Evolutionary conservation across 768 basidiomycete species (phyloP), one percentile per base, ranked within the genome.

Genomic region (Holtermanniella nyarrowii): DNA sequence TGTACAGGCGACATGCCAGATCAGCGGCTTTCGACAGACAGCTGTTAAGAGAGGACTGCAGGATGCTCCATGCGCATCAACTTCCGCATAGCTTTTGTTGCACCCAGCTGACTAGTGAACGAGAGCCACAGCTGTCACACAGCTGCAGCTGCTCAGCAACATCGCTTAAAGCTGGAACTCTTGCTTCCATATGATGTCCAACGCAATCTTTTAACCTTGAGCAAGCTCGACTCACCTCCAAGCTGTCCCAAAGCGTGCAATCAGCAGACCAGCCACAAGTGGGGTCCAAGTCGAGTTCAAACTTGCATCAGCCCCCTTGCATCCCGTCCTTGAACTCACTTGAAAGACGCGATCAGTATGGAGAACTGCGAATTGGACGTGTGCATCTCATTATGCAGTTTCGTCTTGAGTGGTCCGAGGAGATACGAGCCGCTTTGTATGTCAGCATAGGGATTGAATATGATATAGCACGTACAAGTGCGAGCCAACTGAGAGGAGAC

Each of bases 211-310:
- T n/a, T n/a, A n/a, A n/a, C n/a, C n/a, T n/a, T n/a, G n/a, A n/a
- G n/a, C n/a, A 18, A n/a, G 25, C 45, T 10, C 13, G 10, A 26
- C 25, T 20, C 18, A 46, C 45, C 45, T 25, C 14, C 25, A 16
- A 18, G 50, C 53, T 7, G 58, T 60, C 2, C 61, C 61, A 42
- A 62, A 54, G 10, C 58, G 49, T 39, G 58, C 44, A 26, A 58
- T 61, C 11, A 65, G 74, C 3, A 88, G 49, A 2, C 86, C 86
- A 5, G 82, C 84, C 2, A 88, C 76, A 4, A 88, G 77, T 0
- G 86, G 87, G 5, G 87, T 89, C 78, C 81, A 80, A 2, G 81
- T 80, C 39, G 77, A 81, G 65, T 87, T 86, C 27, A 89, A 70
- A 52, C 62, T 57, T 16, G 31, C 3, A n/a, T 24, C 42, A 40